Base-by-base conservation (phyloP, 1,284 basidiomycete species). In the Ganoderma lingzhi region DNA sequence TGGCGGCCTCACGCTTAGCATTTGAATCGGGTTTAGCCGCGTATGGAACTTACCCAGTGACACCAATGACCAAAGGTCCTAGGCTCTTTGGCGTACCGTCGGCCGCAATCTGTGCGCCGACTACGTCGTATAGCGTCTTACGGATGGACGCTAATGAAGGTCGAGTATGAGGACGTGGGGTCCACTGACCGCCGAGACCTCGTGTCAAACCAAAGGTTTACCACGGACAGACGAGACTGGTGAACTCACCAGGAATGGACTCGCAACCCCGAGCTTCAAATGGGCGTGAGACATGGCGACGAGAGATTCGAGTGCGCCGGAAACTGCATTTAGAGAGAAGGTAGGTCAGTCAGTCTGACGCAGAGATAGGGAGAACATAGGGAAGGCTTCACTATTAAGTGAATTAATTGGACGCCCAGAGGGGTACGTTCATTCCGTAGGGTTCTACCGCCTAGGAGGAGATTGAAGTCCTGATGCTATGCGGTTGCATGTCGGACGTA, bases 241-340 rank as follows among this genome's bases (percentile, higher is more conserved):
- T n/a, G 45, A 9, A 80, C 90, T 71, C 75, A 95, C 94, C 12
- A 97, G 84, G 77, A 97, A 93, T 0, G 95, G 94, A 14, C 93
- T 93, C 0, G 94, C 90, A 10, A 95, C 85, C 0, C 96, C 96
- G 2, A 90, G 83, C 77, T 92, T 87, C 6, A 97, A 85, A 71
- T 95, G 89, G 6, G 90, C 88, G 45, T 94, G 90, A 0, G 94
- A 95, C 76, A 94, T 90, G 5, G 93, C 87, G 4, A 87, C 88
- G 32, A 97, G 84, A 0, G 93, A 91, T 80, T 97, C 95, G 0
- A 95, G 87, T 1, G 91, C 90, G 8, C 96, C 96, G 12, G 94
- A 93, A 67, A 94, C 93, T 95, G 73, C 32, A 68, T 59, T 30
- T 9, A 32, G 39, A 30, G 12, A 53, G 30, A 39, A 32, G 62